These are phyloP conservation scores for Striga hermonthica DNA, from an alignment of 305 asterid genomes.

Conservation along the genomic window DNA sequence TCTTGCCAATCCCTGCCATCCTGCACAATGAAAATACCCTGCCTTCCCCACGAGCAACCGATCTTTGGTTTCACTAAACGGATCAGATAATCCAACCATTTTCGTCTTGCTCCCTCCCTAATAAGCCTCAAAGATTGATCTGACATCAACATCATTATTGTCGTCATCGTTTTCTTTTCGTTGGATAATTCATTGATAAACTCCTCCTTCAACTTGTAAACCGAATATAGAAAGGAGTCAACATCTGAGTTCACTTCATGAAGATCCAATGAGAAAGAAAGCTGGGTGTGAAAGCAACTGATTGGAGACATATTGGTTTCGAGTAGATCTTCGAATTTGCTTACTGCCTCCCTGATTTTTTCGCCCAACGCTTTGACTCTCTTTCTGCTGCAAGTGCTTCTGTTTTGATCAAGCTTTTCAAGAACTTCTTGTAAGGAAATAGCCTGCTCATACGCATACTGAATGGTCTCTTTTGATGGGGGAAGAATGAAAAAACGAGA, in stretches of 20 bases:
- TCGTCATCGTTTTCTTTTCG: background rate
- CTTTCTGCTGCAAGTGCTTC: background rate
- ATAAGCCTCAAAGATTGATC: too few relatives aligned
- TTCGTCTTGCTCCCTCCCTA: background rate
- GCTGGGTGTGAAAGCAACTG: background rate
- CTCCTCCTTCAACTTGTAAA: constrained; percentile 2
- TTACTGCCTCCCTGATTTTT: background rate
- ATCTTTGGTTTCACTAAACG: background rate
- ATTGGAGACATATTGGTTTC: background rate
- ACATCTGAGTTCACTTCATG: background rate
- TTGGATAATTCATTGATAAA: background rate
- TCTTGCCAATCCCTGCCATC: constrained; percentile 3
- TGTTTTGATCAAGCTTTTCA: background rate
- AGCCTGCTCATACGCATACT: background rate
- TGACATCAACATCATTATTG: background rate
- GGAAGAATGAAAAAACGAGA: background rate
- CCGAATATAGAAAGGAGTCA: background rate
- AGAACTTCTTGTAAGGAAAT: background rate
- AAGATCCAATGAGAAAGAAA: background rate
- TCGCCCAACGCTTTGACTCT: background rate
- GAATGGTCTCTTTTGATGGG: background rate
- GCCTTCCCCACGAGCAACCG: background rate
- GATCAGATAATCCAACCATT: constrained; percentile 3
- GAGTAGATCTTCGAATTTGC: background rate
- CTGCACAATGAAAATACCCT: background rate